Evolutionary conservation across 495 filamentous ascomycete species (phyloP), one percentile per base, ranked within the genome.

Genomic region (Neurospora africana): DNA sequence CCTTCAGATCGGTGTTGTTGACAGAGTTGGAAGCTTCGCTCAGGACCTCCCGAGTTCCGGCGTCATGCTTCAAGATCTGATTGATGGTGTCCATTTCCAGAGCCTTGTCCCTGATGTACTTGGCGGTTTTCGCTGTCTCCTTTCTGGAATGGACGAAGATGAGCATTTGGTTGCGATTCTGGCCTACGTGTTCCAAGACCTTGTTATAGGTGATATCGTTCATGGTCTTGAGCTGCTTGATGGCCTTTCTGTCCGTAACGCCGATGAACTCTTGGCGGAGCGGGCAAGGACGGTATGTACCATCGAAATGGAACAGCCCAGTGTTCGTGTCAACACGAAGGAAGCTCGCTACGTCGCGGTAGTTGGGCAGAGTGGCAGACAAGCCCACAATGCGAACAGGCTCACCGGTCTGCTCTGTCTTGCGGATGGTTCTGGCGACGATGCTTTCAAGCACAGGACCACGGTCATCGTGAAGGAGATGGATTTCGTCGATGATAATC

Each of bases 201-300:
- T 99, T 99, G 65, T 90, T 96, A 79, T 99, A 98, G 69, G 93
- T 97, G 43, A 99, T 93, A 76, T 99, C 95, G 74, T 99, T 99
- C 95, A 99, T 99, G 0, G 91, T 96, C 86, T 98, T 97, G 68
- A 99, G 85, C 82, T 99, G 95, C 82, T 98, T 99, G 84, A 98
- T 99, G 21, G 95, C 92, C 76, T 99, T 99, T 82, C 94, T 96
- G 73, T 99, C 95, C 0, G 93, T 97, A 39, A 99, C 91, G 69
- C 96, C 95, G 78, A 99, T 95, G 81, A 98, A 99, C 80, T 99
- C 95, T 78, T 99, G 95, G 75, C 90, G 91, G 72, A 99, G 79
- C 3, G 95, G 95, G 78, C 96, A 98, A 69, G 95, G 95, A 68
- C 95, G 86, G 82, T 89, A 99, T 11, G 95, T 94, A 21, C 91